Evolutionary conservation across 352 stramenopile species (phyloP).

Genomic region (Globisporangium paroecandrum): DNA sequence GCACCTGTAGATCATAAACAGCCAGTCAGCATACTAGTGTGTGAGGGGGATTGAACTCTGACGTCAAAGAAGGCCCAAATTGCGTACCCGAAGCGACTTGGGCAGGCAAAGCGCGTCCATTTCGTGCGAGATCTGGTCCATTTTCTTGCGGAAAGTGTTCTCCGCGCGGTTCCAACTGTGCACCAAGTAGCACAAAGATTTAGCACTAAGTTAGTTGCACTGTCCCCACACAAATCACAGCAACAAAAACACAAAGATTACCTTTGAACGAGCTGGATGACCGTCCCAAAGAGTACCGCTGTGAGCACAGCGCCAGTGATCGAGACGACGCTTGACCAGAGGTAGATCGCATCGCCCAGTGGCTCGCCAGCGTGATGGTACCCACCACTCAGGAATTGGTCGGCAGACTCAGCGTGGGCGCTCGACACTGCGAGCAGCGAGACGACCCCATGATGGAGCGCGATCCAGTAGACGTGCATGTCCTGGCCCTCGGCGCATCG

Average conservation of each 20-base stretch:
- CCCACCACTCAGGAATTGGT: constrained; percentile 50
- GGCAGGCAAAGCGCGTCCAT: constrained; percentile 60
- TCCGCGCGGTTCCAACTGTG: constrained; percentile 54
- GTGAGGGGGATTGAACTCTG: neutral
- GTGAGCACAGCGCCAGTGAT: constrained; percentile 42
- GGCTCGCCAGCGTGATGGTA: constrained; percentile 27
- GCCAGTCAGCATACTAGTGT: neutral
- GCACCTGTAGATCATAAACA: constrained; percentile 16
- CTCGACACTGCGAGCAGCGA: constrained; percentile 49
- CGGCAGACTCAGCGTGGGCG: constrained; percentile 37
- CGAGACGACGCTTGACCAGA: constrained; percentile 44
- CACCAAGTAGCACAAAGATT: neutral
- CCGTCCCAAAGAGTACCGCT: constrained; percentile 49
- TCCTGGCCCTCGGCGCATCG: constrained; percentile 32
- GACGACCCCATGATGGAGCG: constrained; percentile 51
- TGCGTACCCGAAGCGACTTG: constrained; percentile 42
- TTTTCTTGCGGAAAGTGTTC: constrained; percentile 66
- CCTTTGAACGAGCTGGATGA: constrained; percentile 61
- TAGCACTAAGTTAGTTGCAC: neutral
- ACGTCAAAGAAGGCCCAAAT: neutral
- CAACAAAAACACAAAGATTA: constrained; percentile 3
- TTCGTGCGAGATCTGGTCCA: constrained; percentile 65
- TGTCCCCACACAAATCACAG: neutral
- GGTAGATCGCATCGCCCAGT: constrained; percentile 23
- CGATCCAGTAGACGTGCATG: constrained; percentile 53